phyloP scores from a whole-genome alignment of 2,329 filamentous ascomycete genomes.

The Cryphonectria japonica region DNA sequence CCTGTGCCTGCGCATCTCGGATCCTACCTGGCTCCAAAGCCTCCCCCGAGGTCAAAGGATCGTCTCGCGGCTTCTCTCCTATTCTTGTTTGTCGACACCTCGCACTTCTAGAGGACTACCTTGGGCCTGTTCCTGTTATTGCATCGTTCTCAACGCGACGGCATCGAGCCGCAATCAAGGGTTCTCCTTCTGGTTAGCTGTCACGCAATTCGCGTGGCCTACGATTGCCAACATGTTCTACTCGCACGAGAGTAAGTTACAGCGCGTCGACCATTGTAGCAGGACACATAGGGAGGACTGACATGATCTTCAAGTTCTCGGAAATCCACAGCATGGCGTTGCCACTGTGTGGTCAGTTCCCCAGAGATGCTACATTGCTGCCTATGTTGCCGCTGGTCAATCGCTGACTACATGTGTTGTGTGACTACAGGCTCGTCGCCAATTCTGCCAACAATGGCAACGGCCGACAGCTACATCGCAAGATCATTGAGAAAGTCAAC shows the following conservation, averaged over 20 bases:
- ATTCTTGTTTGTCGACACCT: neutral
- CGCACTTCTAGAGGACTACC: neutral
- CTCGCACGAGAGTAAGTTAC: slow-evolving; percentile 83
- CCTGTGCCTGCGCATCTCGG: too few relatives aligned
- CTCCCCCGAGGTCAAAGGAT: neutral
- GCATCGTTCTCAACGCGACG: neutral
- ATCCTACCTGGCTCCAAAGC: neutral
- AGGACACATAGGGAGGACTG: slow-evolving; percentile 30
- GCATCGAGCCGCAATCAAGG: neutral
- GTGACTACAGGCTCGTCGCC: slow-evolving; percentile 75
- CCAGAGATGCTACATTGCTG: neutral
- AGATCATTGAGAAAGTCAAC: slow-evolving; percentile 86
- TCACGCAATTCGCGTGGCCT: slow-evolving; percentile 5
- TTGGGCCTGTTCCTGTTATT: neutral
- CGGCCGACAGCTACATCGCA: slow-evolving; percentile 76
- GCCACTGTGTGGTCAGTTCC: slow-evolving; percentile 83
- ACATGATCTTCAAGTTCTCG: slow-evolving; percentile 67
- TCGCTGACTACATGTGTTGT: slow-evolving; percentile 8
- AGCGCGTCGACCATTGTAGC: neutral
- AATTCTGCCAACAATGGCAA: slow-evolving; percentile 77
- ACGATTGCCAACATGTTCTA: slow-evolving; percentile 75
- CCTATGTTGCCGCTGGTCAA: neutral
- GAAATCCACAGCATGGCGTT: slow-evolving; percentile 84
- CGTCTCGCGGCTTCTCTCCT: neutral
- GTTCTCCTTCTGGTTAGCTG: neutral